Percentiles rank a stretch among this genome's conserved stretches.
phyloP scores from a whole-genome alignment of 106 monocot genomes.

The Dioscorea alata region DNA sequence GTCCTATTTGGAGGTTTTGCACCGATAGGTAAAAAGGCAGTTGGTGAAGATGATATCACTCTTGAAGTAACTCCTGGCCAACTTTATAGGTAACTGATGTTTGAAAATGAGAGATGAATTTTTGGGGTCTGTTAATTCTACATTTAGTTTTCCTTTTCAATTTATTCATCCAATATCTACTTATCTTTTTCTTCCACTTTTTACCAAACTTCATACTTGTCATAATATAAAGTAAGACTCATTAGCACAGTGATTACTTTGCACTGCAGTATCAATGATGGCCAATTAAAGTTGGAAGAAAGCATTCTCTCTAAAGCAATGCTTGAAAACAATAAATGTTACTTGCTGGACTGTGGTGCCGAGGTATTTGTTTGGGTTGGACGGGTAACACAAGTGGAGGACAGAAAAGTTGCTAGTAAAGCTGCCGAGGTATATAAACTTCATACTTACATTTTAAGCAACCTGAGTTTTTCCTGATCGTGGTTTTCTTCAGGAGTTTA shows the following conservation, averaged over 20 bases:
- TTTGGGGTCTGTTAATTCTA: no score
- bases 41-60: conserved; percentile 2
- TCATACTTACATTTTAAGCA: background rate
- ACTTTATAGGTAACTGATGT: conserved; percentile 7
- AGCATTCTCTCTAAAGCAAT: conserved; percentile 53
- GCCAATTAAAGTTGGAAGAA: conserved; percentile 65
- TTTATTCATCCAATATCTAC: no score
- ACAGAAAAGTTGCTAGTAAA: conserved; percentile 71
- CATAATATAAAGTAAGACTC: no score
- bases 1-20: conserved; percentile 24
- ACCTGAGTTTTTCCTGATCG: background rate
- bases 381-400: conserved; percentile 73
- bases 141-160: no score
- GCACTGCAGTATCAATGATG: conserved; percentile 58
- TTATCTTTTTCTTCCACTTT: no score
- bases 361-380: conserved; percentile 97
- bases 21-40: conserved; percentile 13
- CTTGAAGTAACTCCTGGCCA: conserved; percentile 8
- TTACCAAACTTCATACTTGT: no score
- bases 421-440: conserved; percentile 56
- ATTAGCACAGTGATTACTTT: background rate
- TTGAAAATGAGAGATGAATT: background rate
- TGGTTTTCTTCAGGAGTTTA: conserved; percentile 42
- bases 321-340: conserved; percentile 84
- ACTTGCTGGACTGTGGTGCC: conserved; percentile 87